phyloP scores from a whole-genome alignment of 2,329 filamentous ascomycete species.

The Thelonectria rubi region DNA sequence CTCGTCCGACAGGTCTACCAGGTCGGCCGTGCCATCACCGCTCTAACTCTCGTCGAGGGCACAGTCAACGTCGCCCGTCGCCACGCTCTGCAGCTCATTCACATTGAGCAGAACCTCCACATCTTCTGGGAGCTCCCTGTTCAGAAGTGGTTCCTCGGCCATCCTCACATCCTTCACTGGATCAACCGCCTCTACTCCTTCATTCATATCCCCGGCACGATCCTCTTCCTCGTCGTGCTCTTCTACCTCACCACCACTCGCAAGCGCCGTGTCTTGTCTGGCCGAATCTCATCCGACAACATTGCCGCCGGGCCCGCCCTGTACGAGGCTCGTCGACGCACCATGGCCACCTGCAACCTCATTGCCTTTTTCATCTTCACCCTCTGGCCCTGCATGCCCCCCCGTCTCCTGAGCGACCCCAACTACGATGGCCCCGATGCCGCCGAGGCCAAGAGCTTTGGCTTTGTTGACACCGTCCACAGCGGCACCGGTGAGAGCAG shows the following conservation, averaged over 20 bases:
- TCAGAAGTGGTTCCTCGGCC: conserved; percentile 62
- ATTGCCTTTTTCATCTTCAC: conserved; percentile 69
- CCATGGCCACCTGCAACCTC: conserved; percentile 70
- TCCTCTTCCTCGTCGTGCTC: conserved; percentile 70
- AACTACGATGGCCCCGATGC: conserved; percentile 64
- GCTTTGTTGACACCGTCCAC: conserved; percentile 70
- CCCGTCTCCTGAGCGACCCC: conserved; percentile 65
- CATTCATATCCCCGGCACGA: conserved; percentile 81
- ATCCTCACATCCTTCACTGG: conserved; percentile 68
- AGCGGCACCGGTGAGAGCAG: conserved; percentile 61
- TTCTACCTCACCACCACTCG: conserved; percentile 76
- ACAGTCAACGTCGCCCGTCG: conserved; percentile 74
- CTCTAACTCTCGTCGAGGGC: conserved; percentile 71
- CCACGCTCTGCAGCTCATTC: conserved; percentile 74
- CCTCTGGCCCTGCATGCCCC: conserved; percentile 72
- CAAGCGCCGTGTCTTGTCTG: conserved; percentile 52
- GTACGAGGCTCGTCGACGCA: conserved; percentile 65
- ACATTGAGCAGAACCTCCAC: conserved; percentile 69
- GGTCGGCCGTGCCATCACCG: conserved; percentile 75
- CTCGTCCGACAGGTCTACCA: conserved; percentile 71
- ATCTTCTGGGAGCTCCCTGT: conserved; percentile 73
- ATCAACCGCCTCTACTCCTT: conserved; percentile 80
- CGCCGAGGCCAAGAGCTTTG: conserved; percentile 66
- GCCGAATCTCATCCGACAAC: conserved; percentile 42
- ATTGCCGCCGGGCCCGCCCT: conserved; percentile 53